These are phyloP conservation scores for Glutinoglossum americanum DNA, from an alignment of 495 filamentous ascomycete species.

Conservation along the genomic window DNA sequence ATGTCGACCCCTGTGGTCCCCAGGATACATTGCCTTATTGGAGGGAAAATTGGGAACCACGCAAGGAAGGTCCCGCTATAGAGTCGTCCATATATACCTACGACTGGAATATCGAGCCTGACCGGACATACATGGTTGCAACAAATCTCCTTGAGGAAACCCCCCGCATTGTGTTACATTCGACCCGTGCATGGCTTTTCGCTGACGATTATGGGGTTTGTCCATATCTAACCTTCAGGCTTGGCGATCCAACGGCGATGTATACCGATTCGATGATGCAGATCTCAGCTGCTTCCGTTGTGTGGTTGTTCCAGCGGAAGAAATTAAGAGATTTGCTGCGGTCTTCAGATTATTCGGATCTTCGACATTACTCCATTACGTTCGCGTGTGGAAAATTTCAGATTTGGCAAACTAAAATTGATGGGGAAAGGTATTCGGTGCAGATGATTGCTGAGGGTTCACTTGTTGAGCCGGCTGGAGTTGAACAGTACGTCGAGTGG, in stretches of 20 bases:
- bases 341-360: background rate
- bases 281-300: background rate
- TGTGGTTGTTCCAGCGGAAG: background rate
- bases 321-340: background rate
- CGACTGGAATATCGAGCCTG: conserved; percentile 2
- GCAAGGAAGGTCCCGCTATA: background rate
- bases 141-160: background rate
- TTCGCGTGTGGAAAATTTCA: background rate
- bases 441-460: background rate
- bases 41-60: background rate
- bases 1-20: background rate
- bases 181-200: background rate
- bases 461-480: background rate
- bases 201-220: background rate
- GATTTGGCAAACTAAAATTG: background rate
- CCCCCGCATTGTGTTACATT: background rate
- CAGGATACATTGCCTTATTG: background rate
- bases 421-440: background rate
- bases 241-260: background rate
- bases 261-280: background rate
- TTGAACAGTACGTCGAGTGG: background rate
- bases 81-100: background rate
- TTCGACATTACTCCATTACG: conserved; percentile 1
- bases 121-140: conserved; percentile 1
- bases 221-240: conserved; percentile 1